These are phyloP conservation scores for Dictyostelium purpureum DNA, from an alignment of 78 protist genomes.

Conservation along the genomic window DNA sequence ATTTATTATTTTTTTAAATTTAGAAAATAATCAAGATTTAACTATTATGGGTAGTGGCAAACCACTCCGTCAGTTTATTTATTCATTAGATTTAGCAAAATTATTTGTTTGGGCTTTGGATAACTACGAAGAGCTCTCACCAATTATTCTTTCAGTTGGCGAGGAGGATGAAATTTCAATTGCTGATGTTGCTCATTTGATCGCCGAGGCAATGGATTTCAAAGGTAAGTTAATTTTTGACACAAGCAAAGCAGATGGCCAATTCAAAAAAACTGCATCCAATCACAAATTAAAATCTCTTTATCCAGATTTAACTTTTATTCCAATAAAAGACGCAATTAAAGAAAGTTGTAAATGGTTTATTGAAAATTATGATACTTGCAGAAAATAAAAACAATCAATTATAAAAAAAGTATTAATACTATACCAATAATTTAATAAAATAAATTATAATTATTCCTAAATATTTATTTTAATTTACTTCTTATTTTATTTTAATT, in stretches of 20 bases:
- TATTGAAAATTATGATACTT: constrained; percentile 86
- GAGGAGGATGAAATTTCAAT: constrained; percentile 93
- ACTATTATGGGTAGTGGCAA: constrained; percentile 91
- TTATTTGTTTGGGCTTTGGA: constrained; percentile 88
- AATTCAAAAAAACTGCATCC: constrained; percentile 95
- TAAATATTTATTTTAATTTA: too few species aligned
- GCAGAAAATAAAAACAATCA: constrained; percentile 76
- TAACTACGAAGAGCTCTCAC: constrained; percentile 85
- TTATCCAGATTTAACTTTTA: constrained; percentile 88
- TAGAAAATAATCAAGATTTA: constrained; percentile 69
- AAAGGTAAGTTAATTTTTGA: constrained; percentile 85
- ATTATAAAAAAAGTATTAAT: background rate
- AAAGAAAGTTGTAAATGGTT: constrained; percentile 88
- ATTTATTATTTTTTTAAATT: background rate
- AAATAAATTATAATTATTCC: too few species aligned
- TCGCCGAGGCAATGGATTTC: constrained; percentile 87
- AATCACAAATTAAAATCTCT: constrained; percentile 88
- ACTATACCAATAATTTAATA: too few species aligned
- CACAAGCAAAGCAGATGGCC: constrained; percentile 96
- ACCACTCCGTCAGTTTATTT: constrained; percentile 96
- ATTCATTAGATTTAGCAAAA: constrained; percentile 87
- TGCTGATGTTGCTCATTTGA: constrained; percentile 80
- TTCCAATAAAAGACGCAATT: constrained; percentile 86
- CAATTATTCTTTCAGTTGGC: constrained; percentile 92
- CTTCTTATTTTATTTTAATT: too few species aligned